A percentile compares a stretch with the other conserved stretches of the same genome.
phyloP scores from a whole-genome alignment of 768 basidiomycete species.

The Mycena filopes region DNA sequence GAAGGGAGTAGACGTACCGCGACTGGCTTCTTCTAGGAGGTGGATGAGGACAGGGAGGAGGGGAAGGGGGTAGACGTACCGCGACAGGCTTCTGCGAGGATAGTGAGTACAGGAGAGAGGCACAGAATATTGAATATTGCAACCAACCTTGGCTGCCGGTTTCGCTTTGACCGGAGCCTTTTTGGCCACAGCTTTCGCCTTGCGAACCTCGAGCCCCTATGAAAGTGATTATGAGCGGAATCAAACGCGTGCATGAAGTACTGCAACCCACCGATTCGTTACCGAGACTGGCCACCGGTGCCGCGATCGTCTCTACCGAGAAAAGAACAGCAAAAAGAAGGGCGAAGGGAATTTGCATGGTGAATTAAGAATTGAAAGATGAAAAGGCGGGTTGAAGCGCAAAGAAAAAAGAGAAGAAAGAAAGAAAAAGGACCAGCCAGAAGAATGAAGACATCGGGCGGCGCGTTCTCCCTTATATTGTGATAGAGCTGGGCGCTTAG shows the following conservation, averaged over 20 bases:
- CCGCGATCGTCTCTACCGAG: conserved; percentile 3
- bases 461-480: not conserved
- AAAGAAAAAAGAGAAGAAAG: not conserved
- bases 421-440: conserved; percentile 3
- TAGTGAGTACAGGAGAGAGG: not conserved
- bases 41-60: not conserved
- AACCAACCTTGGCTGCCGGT: too few species aligned
- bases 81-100: not conserved
- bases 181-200: not conserved
- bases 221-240: not conserved
- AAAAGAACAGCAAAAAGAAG: not conserved
- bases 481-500: too few species aligned
- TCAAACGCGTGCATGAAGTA: not conserved
- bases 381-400: not conserved
- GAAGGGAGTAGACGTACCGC: not conserved
- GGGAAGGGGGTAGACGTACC: not conserved
- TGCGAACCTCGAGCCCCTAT: not conserved
- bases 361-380: not conserved
- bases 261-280: not conserved
- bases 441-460: not conserved
- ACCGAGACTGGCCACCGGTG: not conserved
- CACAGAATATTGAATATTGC: not conserved
- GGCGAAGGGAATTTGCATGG: conserved; percentile 4
- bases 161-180: not conserved
- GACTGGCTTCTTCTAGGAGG: not conserved